Conservation (phyloP, 805 yeast species). For the Kuraishia capsulata region DNA sequence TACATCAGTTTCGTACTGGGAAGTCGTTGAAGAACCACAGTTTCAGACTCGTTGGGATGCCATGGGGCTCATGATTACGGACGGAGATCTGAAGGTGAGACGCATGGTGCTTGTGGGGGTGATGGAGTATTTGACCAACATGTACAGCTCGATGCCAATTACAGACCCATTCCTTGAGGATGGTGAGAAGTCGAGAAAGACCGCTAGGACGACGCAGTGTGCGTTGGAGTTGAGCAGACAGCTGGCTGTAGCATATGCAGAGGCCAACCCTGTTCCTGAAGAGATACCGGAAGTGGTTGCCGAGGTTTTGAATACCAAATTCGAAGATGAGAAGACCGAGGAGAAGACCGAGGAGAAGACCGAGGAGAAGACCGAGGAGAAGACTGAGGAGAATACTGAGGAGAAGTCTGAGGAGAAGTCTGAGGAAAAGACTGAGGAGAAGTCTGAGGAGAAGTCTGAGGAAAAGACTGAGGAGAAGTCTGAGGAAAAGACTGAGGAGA, state of each 20-base stretch:
- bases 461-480: not conserved
- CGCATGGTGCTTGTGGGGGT: not conserved
- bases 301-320: not conserved
- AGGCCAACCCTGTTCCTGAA: not conserved
- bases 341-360: not conserved
- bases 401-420: not conserved
- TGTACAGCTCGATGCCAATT: not conserved
- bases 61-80: not conserved
- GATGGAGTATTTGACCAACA: not conserved
- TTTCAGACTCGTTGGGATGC: not conserved
- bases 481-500: not conserved
- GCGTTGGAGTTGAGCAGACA: not conserved
- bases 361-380: not conserved
- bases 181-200: not conserved
- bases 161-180: not conserved
- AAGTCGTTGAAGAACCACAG: constrained; percentile 5
- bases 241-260: not conserved
- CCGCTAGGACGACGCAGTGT: not conserved
- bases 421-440: not conserved
- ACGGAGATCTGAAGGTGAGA: not conserved
- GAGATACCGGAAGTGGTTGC: not conserved
- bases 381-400: not conserved
- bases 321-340: not conserved
- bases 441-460: not conserved
- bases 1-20: constrained; percentile 36